Conservation (phyloP, 192 early-diverging fungal species). For the Blastocladiella britannica region DNA sequence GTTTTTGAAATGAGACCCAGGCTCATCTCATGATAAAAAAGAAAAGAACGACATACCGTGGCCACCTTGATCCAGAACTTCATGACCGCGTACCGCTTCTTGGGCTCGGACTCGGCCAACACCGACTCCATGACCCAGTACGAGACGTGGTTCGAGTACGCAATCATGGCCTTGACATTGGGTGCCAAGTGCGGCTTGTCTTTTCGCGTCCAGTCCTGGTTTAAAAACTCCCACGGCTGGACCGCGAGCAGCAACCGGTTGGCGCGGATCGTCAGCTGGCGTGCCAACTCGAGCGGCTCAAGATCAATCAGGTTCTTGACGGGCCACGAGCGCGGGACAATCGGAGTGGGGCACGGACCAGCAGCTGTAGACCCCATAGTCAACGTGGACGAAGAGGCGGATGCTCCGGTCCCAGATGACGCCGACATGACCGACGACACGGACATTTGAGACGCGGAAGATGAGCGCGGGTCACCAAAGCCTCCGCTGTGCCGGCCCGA, state of each 20-base stretch:
- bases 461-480: too few relatives aligned
- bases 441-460: too few relatives aligned
- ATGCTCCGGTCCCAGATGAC: too few relatives aligned
- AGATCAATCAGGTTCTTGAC: constrained; percentile 66
- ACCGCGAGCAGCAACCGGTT: constrained; percentile 61
- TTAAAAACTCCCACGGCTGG: constrained; percentile 68
- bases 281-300: constrained; percentile 75
- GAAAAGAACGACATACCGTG: constrained; percentile 11
- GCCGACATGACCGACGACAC: too few relatives aligned
- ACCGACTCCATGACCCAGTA: constrained; percentile 76
- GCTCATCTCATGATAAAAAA: too few relatives aligned
- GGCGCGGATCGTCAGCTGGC: constrained; percentile 89
- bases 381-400: too few relatives aligned
- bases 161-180: constrained; percentile 76
- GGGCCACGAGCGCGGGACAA: constrained; percentile 58
- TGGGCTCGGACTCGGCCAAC: constrained; percentile 55
- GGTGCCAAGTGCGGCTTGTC: constrained; percentile 39
- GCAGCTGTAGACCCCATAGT: too few relatives aligned
- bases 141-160: constrained; percentile 62
- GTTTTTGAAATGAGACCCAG: too few relatives aligned
- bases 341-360: constrained; percentile 58
- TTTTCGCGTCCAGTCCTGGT: constrained; percentile 41
- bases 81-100: constrained; percentile 49
- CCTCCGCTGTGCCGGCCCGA: not conserved
- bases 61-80: constrained; percentile 68